Evolutionary conservation across 2,329 filamentous ascomycete genomes (phyloP), one percentile per base, ranked within the genome.

Genomic region (Fusarium setosum): DNA sequence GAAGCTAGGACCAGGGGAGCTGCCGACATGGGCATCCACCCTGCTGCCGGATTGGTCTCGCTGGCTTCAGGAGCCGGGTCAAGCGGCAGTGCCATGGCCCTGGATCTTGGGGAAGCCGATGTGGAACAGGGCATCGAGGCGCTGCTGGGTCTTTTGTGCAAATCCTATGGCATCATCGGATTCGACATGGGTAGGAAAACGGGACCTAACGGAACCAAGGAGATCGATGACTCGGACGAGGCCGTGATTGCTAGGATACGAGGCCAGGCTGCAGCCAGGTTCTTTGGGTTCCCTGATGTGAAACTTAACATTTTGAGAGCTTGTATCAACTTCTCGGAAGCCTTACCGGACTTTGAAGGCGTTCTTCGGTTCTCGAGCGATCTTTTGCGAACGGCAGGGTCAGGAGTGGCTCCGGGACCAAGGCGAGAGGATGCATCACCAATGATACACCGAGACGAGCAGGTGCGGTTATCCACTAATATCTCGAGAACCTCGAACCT

Each of bases 1-100:
- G 93, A 97, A 77, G 96, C 96, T 15, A 88, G 96, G 35, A 97
- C 96, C 44, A 86, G 95, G 45, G 95, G 95, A 29, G 96, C 96
- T 37, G 94, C 96, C n/a, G 96, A 98, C 74, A 92, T 96, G 72
- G 96, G 95, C 4, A 93, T 99, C 32, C 95, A 98, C 78, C 96
- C 96, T 37, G 95, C 95, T 17, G 93, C 95, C 10, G 94, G 93
- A 0, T 81, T 97, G 49, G 90, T 93, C 23, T 90, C 90, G 12
- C 81, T 96, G 26, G 91, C 89, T 65, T 81, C 86, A 11, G 77
- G 80, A 4, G 81, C 80, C 56, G 82, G 83, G 1, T 83, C 83
- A 38, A 77, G 76, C 18, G 83, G 81, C 57, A 85, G 84, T 10
- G 80, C 83, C 8, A 81, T 84, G 31, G 85, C 83, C 3, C 80